phyloP scores from a whole-genome alignment of 805 yeast genomes.

The Wickerhamiella qilinensis region DNA sequence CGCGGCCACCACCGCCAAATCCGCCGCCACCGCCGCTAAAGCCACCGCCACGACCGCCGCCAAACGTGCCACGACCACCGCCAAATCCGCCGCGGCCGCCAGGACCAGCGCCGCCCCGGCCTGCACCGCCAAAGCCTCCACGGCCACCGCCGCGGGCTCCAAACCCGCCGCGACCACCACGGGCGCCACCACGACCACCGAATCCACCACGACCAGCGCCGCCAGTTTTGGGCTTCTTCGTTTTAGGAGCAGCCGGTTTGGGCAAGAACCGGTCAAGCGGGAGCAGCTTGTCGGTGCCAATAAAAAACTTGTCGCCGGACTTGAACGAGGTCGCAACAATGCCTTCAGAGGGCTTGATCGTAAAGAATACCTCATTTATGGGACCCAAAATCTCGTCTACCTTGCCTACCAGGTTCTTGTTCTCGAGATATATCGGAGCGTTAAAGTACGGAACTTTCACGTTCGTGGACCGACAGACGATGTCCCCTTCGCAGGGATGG shows the following conservation, averaged over 20 bases:
- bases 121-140: slow-evolving; percentile 25
- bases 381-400: slow-evolving; percentile 98
- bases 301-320: slow-evolving; percentile 89
- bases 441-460: slow-evolving; percentile 93
- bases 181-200: slow-evolving; percentile 30
- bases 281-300: slow-evolving; percentile 85
- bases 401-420: slow-evolving; percentile 91
- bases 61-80: slow-evolving; percentile 25
- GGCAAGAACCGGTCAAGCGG: slow-evolving; percentile 96
- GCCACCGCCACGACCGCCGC: slow-evolving; percentile 29
- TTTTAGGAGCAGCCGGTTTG: slow-evolving; percentile 40
- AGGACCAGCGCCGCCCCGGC: slow-evolving; percentile 26
- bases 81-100: slow-evolving; percentile 21
- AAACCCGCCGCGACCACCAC: slow-evolving; percentile 27
- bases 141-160: slow-evolving; percentile 31
- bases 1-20: slow-evolving; percentile 23
- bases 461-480: slow-evolving; percentile 89
- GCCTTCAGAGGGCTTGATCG: slow-evolving; percentile 92
- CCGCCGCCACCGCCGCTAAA: slow-evolving; percentile 30
- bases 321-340: slow-evolving; percentile 87
- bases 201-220: slow-evolving; percentile 52
- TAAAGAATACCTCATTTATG: slow-evolving; percentile 91
- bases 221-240: slow-evolving; percentile 43
- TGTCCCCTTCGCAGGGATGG: slow-evolving; percentile 92
- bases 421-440: slow-evolving; percentile 94